These are phyloP conservation scores for Collybia mongolica DNA, from an alignment of 768 basidiomycete species.

Conservation along the genomic window DNA sequence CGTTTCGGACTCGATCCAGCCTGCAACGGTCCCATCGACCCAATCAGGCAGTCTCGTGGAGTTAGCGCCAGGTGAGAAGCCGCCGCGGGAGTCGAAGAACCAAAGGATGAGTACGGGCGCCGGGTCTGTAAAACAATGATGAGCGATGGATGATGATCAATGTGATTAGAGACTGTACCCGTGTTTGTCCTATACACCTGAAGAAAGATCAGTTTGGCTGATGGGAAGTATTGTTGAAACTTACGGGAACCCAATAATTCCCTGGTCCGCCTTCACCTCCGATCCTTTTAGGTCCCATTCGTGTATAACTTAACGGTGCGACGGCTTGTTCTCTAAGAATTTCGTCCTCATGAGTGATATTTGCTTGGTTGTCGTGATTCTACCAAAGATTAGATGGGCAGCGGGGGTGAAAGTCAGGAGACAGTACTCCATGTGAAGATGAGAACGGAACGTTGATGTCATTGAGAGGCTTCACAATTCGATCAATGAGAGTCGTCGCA, in stretches of 20 bases:
- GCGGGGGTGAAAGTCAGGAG: background rate
- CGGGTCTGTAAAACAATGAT: constrained; percentile 27
- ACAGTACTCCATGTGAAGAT: constrained; percentile 59
- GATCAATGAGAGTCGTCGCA: constrained; percentile 62
- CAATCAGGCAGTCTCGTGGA: constrained; percentile 56
- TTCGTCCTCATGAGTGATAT: constrained; percentile 70
- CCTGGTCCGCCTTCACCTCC: constrained; percentile 64
- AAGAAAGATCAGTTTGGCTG: background rate
- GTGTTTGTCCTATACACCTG: constrained; percentile 35
- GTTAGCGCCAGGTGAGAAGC: constrained; percentile 42
- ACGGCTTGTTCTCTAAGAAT: constrained; percentile 59
- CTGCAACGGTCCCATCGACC: constrained; percentile 62
- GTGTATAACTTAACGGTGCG: constrained; percentile 63
- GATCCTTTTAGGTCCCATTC: constrained; percentile 55
- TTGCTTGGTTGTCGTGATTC: constrained; percentile 75
- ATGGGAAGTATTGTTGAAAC: constrained; percentile 14
- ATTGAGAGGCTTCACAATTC: constrained; percentile 61
- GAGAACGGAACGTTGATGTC: constrained; percentile 60
- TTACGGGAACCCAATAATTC: constrained; percentile 78
- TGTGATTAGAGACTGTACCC: constrained; percentile 22
- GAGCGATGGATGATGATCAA: background rate
- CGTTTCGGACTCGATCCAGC: constrained; percentile 59
- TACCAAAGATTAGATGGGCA: constrained; percentile 18
- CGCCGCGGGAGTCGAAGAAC: constrained; percentile 81
- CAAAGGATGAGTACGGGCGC: constrained; percentile 59